phyloP scores from a whole-genome alignment of 176 grass and related monocot genomes.

The Bothriochloa decipiens region DNA sequence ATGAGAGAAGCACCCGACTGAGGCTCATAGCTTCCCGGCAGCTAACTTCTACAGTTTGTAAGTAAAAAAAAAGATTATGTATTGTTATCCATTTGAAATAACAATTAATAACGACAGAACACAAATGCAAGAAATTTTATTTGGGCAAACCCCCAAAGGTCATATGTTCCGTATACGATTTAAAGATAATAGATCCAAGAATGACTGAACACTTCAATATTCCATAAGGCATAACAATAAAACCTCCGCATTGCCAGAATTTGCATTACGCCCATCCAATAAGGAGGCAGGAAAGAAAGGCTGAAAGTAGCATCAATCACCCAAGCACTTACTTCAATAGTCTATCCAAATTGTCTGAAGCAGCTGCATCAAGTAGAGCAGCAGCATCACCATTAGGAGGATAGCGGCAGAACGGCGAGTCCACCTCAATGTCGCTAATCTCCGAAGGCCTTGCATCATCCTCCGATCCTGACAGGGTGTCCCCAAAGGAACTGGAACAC shows the following conservation, averaged over 20 bases:
- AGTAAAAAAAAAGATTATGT: neutral
- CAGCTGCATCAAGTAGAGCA: constrained; percentile 59
- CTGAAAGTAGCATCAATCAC: neutral
- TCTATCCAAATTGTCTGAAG: constrained; percentile 57
- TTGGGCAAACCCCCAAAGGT: neutral
- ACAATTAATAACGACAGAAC: neutral
- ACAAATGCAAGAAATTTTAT: neutral
- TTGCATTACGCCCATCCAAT: neutral
- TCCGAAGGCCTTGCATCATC: constrained; percentile 64
- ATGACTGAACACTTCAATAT: constrained; percentile 1
- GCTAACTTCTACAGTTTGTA: neutral
- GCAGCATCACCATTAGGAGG: constrained; percentile 54
- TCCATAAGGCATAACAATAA: neutral
- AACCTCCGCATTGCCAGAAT: constrained; percentile 4
- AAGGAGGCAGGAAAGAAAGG: neutral
- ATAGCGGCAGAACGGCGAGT: constrained; percentile 72
- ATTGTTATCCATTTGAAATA: constrained; percentile 2
- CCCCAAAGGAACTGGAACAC: constrained; percentile 91
- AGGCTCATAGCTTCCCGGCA: neutral
- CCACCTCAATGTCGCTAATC: constrained; percentile 79
- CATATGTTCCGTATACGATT: neutral
- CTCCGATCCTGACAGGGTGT: constrained; percentile 74
- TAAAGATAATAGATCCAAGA: neutral
- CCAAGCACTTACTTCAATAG: constrained; percentile 68
- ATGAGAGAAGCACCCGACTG: neutral